These are phyloP conservation scores for Penicillium bovifimosum DNA, from an alignment of 495 filamentous ascomycete species.

Conservation along the genomic window DNA sequence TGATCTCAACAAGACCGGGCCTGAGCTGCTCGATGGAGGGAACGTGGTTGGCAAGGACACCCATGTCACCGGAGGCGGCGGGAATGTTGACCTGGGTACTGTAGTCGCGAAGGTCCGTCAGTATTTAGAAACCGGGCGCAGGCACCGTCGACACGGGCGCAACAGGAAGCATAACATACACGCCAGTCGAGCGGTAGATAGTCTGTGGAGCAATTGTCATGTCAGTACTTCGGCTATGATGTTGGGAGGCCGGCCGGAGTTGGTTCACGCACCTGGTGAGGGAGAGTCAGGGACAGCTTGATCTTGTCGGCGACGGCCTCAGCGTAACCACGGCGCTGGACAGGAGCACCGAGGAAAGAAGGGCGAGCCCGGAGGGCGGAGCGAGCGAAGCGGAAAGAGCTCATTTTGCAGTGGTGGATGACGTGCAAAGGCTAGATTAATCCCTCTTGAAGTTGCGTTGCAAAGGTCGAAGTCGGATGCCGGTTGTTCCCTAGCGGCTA, in stretches of 20 bases:
- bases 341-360: conserved; percentile 57
- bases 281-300: conserved; percentile 92
- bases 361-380: conserved; percentile 76
- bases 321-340: conserved; percentile 85
- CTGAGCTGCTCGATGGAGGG: conserved; percentile 98
- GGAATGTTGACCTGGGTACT: conserved; percentile 98
- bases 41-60: conserved; percentile 97
- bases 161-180: conserved; percentile 43
- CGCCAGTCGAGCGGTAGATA: conserved; percentile 71
- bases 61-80: conserved; percentile 98
- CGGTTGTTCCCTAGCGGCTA: conserved; percentile 43
- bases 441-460: conserved; percentile 42
- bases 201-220: conserved; percentile 40
- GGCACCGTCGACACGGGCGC: conserved; percentile 8
- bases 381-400: conserved; percentile 83
- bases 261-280: conserved; percentile 80
- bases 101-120: conserved; percentile 34
- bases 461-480: conserved; percentile 44
- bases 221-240: conserved; percentile 19
- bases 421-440: conserved; percentile 33
- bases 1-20: conserved; percentile 89
- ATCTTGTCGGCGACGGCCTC: conserved; percentile 95
- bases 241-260: conserved; percentile 7
- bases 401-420: conserved; percentile 60
- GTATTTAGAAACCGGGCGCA: conserved; percentile 22